Percentiles rank a stretch among this genome's conserved stretches.
Evolutionary conservation across 768 basidiomycete genomes (phyloP).

Genomic region (Lactarius vividus): DNA sequence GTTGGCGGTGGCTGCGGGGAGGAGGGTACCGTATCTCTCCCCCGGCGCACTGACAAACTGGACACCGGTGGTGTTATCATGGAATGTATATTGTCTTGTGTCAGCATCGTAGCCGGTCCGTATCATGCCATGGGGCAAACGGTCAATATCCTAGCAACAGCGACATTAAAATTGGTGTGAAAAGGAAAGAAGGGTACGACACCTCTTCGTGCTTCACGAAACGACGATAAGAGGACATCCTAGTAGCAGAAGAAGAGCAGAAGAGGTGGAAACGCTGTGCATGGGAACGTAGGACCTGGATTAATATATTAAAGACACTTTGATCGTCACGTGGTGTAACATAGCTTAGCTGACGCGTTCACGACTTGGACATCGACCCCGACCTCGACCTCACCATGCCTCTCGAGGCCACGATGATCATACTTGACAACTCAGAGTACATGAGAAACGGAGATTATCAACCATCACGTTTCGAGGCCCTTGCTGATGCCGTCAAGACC

Average conservation of each 20-base stretch:
- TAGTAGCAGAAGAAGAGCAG: background rate
- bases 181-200: background rate
- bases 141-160: conserved; percentile 14
- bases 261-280: background rate
- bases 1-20: conserved; percentile 15
- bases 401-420: conserved; percentile 95
- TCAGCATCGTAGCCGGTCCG: conserved; percentile 25
- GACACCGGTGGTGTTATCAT: conserved; percentile 5
- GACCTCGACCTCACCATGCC: conserved; percentile 60
- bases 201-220: conserved; percentile 16
- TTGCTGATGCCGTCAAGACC: conserved; percentile 85
- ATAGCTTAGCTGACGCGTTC: conserved; percentile 9
- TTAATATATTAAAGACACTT: background rate
- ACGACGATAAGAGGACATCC: conserved; percentile 8
- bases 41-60: conserved; percentile 18
- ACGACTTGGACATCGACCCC: background rate
- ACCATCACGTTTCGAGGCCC: conserved; percentile 86
- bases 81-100: conserved; percentile 20
- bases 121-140: conserved; percentile 20
- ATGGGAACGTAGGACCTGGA: background rate
- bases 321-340: background rate
- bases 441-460: conserved; percentile 94
- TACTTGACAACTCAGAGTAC: conserved; percentile 97
- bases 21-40: conserved; percentile 20
- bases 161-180: background rate